Percentiles rank a stretch among this genome's conserved stretches.
Conservation (phyloP, 73 alveolate genomes). For the Uronychia binucleata region DNA sequence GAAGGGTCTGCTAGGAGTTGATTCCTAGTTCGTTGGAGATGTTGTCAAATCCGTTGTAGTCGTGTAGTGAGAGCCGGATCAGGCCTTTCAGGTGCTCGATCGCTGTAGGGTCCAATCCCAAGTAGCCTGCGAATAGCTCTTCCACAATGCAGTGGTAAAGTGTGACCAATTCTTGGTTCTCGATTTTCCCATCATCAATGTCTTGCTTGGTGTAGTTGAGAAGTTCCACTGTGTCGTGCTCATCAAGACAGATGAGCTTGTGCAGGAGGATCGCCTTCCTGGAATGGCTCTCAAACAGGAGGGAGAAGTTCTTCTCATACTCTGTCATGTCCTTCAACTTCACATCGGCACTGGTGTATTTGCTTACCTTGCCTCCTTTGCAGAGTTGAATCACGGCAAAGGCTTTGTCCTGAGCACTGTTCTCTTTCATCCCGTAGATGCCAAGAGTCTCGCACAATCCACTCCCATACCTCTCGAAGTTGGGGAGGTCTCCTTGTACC, state of each 20-base stretch:
- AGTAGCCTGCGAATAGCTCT: neutral
- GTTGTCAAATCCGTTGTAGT: neutral
- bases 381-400: neutral
- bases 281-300: conserved; percentile 2
- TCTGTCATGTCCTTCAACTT: neutral
- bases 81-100: neutral
- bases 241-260: neutral
- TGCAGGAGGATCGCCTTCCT: conserved; percentile 3
- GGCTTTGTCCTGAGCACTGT: conserved; percentile 8
- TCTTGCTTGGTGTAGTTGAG: neutral
- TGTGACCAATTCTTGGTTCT: neutral
- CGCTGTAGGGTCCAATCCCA: neutral
- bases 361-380: neutral
- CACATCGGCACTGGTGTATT: neutral
- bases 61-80: neutral
- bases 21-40: neutral
- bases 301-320: neutral
- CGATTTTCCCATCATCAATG: neutral
- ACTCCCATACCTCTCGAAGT: conserved; percentile 12
- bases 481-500: neutral
- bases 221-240: neutral
- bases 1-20: neutral
- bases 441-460: conserved; percentile 8
- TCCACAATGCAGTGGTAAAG: neutral
- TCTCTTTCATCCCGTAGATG: neutral